Base-by-base conservation (phyloP, 768 basidiomycete species). In the Clitopilus passeckerianus region DNA sequence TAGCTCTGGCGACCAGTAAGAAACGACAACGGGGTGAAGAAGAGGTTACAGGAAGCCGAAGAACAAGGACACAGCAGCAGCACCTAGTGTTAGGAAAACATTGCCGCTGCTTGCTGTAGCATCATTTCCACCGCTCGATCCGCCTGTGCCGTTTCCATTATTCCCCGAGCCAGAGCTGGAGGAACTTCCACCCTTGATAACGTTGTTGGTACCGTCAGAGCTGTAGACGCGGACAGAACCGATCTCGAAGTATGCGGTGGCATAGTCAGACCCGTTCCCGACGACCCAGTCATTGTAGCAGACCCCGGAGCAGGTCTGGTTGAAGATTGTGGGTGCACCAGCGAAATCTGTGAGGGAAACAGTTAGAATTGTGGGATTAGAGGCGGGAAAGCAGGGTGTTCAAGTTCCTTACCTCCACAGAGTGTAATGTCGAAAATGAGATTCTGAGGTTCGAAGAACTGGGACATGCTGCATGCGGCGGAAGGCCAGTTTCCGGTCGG, bases 341-440 rank as follows among this genome's bases (percentile, higher is more conserved):
- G 89, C 87, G 56, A 79, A 80, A 60, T 73, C 77, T 78, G 30
- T 1, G 37, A 6, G 4, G 46, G 12, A 41, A 27, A 34, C 18
- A 22, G 24, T 55, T 12, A 20, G 23, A 24, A 24, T 56, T 24
- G 56, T 34, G 67, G 62, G 60, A 65, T 60, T 8, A 27, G 65
- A 30, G 2, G 2, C n/a, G n/a, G n/a, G n/a, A n/a, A n/a, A n/a
- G n/a, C n/a, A n/a, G 46, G 22, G 46, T 20, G 46, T 12, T 18
- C 18, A 64, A 61, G 37, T 50, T 8, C 67, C 71, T 53, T 53
- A 78, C 78, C 82, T 67, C 86, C 86, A 57, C 87, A 89, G 6
- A 88, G 78, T 1, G 89, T 89, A 59, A 91, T 91, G 66, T 89
- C 86, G 58, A 91, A 83, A 16, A 90, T 85, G 44, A 91, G 76